These are phyloP conservation scores for Ophiostoma ips DNA, from an alignment of 2,329 filamentous ascomycete genomes.

Conservation along the genomic window DNA sequence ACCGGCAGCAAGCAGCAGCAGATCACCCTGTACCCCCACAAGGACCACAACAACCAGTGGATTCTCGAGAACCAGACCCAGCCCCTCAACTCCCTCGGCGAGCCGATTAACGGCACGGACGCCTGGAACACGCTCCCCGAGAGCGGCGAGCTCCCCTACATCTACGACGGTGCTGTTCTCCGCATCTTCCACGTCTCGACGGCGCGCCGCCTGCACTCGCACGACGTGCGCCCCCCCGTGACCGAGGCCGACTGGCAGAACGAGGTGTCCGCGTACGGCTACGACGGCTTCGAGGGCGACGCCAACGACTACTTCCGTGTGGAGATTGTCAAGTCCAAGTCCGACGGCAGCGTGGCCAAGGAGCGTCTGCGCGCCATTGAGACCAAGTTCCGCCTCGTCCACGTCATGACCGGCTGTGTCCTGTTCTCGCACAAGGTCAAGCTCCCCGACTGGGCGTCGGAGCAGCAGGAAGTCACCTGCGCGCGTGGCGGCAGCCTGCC, in stretches of 20 bases:
- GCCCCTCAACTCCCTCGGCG: constrained; percentile 61
- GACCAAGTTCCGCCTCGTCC: constrained; percentile 89
- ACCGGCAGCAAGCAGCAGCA: constrained; percentile 97
- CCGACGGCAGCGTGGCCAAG: constrained; percentile 64
- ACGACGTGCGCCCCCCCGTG: constrained; percentile 79
- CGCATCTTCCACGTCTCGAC: constrained; percentile 75
- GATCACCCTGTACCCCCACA: constrained; percentile 95
- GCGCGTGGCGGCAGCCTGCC: constrained; percentile 81
- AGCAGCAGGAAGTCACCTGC: constrained; percentile 98
- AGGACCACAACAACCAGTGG: constrained; percentile 97
- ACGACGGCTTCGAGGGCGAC: constrained; percentile 91
- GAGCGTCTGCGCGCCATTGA: constrained; percentile 82
- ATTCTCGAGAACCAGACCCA: constrained; percentile 93
- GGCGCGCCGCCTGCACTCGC: constrained; percentile 83
- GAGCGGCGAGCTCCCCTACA: constrained; percentile 32
- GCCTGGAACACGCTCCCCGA: constrained; percentile 71
- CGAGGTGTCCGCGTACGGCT: constrained; percentile 92
- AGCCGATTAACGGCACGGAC: constrained; percentile 62
- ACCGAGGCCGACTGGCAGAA: constrained; percentile 89
- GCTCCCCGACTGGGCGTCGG: constrained; percentile 92
- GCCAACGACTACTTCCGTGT: constrained; percentile 93
- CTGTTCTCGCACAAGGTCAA: constrained; percentile 99
- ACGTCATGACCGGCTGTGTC: constrained; percentile 91
- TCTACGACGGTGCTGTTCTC: constrained; percentile 69
- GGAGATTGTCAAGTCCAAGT: constrained; percentile 86